phyloP scores from a whole-genome alignment of 129 eudicot genomes.

The Oenanthe sinensis region DNA sequence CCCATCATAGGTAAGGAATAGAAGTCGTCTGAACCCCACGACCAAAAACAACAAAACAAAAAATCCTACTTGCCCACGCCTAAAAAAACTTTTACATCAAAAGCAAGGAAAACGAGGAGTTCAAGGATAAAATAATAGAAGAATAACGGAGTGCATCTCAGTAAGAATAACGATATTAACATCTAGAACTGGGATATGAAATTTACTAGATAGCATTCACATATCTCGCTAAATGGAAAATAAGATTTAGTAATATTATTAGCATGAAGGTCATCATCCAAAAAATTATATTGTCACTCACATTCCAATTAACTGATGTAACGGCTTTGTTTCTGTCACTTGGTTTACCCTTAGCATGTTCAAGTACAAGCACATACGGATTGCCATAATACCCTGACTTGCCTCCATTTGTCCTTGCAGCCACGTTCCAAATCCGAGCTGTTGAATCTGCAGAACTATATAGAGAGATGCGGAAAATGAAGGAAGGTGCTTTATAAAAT shows the following conservation, averaged over 20 bases:
- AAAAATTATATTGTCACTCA: constrained; percentile 24
- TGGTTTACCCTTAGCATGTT: constrained; percentile 32
- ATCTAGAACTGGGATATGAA: not conserved
- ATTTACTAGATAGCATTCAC: not conserved
- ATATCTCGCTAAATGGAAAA: not conserved
- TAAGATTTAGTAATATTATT: not conserved
- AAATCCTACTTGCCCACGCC: not conserved
- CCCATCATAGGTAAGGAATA: not conserved
- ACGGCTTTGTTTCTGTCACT: constrained; percentile 29
- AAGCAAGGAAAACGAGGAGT: not conserved
- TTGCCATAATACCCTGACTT: constrained; percentile 14
- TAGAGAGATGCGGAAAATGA: not conserved
- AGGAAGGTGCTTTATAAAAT: not conserved
- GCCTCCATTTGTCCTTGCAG: constrained; percentile 17
- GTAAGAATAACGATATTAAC: not conserved
- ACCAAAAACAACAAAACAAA: not conserved
- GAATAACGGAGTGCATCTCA: not conserved
- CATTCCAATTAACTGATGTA: constrained; percentile 58
- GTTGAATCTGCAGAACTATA: constrained; percentile 59
- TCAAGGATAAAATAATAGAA: too few species aligned
- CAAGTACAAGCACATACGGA: constrained; percentile 22
- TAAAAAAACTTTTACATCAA: not conserved
- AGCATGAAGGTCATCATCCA: not conserved
- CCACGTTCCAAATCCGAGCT: constrained; percentile 51
- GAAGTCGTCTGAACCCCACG: not conserved